Conservation (phyloP, 768 basidiomycete genomes). For the Russula compacta region DNA sequence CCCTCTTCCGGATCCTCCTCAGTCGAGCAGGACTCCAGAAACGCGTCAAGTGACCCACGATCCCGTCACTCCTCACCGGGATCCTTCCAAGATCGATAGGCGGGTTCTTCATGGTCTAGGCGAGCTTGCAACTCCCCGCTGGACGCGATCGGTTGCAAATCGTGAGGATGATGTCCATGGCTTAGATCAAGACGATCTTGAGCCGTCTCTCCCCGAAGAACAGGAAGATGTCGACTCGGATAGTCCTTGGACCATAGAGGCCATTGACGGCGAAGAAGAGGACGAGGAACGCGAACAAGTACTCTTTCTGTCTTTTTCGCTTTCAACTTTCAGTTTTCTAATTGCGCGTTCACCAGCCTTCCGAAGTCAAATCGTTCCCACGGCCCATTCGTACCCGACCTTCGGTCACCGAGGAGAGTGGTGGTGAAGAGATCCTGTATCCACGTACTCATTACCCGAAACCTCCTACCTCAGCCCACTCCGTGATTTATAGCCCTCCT, state of each 20-base stretch:
- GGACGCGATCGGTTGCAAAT: constrained; percentile 50
- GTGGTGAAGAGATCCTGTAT: constrained; percentile 85
- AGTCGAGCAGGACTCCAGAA: constrained; percentile 54
- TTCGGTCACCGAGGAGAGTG: constrained; percentile 75
- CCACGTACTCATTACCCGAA: constrained; percentile 41
- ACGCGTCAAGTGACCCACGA: constrained; percentile 36
- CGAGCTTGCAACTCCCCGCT: constrained; percentile 93
- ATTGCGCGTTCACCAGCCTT: constrained; percentile 27
- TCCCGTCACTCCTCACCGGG: constrained; percentile 63
- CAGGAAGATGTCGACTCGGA: constrained; percentile 51
- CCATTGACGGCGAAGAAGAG: constrained; percentile 70
- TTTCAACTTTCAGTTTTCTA: neutral
- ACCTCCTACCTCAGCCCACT: neutral
- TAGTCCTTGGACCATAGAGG: constrained; percentile 86
- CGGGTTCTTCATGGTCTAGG: constrained; percentile 87
- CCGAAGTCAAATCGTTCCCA: constrained; percentile 36
- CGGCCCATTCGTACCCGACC: constrained; percentile 49
- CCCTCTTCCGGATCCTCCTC: constrained; percentile 29
- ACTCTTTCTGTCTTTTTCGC: constrained; percentile 21
- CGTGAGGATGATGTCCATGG: constrained; percentile 26
- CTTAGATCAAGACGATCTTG: constrained; percentile 27
- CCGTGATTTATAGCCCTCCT: neutral
- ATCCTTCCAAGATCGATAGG: constrained; percentile 77
- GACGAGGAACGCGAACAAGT: constrained; percentile 63
- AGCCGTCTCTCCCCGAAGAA: constrained; percentile 25